phyloP scores from a whole-genome alignment of 176 grass and related monocot species.

The Puccinellia tenuiflora region DNA sequence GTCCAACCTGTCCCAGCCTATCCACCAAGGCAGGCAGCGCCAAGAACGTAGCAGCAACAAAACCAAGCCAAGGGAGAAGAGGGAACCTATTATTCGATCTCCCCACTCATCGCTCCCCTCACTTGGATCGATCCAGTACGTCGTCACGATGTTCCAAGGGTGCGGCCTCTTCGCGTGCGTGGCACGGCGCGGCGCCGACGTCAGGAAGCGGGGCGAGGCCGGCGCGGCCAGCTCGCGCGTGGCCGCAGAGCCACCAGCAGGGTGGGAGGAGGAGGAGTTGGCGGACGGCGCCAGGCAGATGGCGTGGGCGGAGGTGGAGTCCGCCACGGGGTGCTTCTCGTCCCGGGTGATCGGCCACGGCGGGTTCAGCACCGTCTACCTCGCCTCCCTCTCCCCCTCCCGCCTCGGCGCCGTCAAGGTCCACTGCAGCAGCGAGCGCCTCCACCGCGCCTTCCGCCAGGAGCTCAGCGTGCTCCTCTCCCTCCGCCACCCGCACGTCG shows the following conservation, averaged over 20 bases:
- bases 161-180: slow-evolving; percentile 43
- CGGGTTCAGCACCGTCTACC: slow-evolving; percentile 82
- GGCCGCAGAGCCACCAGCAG: slow-evolving; percentile 45
- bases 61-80: background rate
- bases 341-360: slow-evolving; percentile 68
- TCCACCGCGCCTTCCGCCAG: slow-evolving; percentile 57
- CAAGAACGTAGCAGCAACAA: slow-evolving; percentile 25
- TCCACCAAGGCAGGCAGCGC: slow-evolving; percentile 23
- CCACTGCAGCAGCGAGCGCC: slow-evolving; percentile 67
- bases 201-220: slow-evolving; percentile 27
- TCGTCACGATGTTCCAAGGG: slow-evolving; percentile 39
- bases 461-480: slow-evolving; percentile 71
- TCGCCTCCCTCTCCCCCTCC: slow-evolving; percentile 39
- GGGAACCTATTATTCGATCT: slow-evolving; percentile 29
- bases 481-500: slow-evolving; percentile 65
- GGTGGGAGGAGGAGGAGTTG: background rate
- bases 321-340: slow-evolving; percentile 48
- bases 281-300: slow-evolving; percentile 13
- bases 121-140: background rate
- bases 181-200: slow-evolving; percentile 25
- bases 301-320: slow-evolving; percentile 64
- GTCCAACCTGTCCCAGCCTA: slow-evolving; percentile 42
- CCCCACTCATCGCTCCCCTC: slow-evolving; percentile 14
- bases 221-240: slow-evolving; percentile 48
- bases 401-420: slow-evolving; percentile 67